A percentile compares a stretch with the other conserved stretches of the same genome.
Evolutionary conservation across 441 rosid genomes (phyloP).

Genomic region (Populus hybrid): DNA sequence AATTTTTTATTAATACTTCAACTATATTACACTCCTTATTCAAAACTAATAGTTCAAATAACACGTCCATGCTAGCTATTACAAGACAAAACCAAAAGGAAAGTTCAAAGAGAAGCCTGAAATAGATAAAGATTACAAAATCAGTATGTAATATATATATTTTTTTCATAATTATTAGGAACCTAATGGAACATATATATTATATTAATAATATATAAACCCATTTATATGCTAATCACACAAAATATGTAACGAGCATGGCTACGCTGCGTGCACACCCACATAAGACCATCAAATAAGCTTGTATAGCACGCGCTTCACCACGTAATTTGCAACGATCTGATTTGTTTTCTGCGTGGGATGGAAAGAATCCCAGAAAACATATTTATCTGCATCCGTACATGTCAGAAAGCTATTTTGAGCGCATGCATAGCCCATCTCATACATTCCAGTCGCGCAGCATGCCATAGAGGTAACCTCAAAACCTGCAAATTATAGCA

Average conservation of each 20-base stretch:
- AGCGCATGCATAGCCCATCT: constrained; percentile 60
- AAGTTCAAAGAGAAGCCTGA: too few relatives aligned
- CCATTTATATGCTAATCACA: neutral
- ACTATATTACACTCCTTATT: too few relatives aligned
- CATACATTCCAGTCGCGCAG: constrained; percentile 58
- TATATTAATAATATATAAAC: neutral
- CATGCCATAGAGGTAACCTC: constrained; percentile 40
- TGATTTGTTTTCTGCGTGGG: constrained; percentile 50
- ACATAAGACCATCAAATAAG: neutral
- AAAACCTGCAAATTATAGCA: constrained; percentile 36
- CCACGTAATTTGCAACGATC: constrained; percentile 34
- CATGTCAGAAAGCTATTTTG: constrained; percentile 38
- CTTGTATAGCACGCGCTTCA: constrained; percentile 12
- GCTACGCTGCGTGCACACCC: neutral
- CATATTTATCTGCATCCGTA: constrained; percentile 42
- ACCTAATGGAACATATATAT: neutral
- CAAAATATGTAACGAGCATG: neutral
- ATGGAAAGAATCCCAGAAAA: constrained; percentile 76
- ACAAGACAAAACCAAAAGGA: too few relatives aligned
- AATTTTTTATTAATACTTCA: too few relatives aligned
- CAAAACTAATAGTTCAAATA: too few relatives aligned
- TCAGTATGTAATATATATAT: too few relatives aligned
- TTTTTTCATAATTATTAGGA: too few relatives aligned
- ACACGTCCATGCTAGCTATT: too few relatives aligned
- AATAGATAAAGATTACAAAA: too few relatives aligned